Conservation (phyloP, 148 eudicot species). For the Spergularia marina region DNA sequence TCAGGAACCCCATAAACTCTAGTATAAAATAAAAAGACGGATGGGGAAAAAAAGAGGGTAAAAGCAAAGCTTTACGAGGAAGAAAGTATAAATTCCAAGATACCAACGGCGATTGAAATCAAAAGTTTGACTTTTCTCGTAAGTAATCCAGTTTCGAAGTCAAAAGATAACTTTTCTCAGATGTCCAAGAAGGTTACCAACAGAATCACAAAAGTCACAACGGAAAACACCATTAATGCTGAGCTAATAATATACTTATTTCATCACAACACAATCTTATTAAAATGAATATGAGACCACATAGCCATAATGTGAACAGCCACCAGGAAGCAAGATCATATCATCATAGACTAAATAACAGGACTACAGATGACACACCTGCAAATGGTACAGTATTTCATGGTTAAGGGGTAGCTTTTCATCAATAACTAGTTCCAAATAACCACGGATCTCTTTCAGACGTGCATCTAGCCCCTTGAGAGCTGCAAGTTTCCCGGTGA, state of each 20-base stretch:
- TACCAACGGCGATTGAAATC: background rate
- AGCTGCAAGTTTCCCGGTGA: slow-evolving; percentile 93
- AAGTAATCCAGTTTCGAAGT: too few species aligned
- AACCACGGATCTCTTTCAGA: slow-evolving; percentile 77
- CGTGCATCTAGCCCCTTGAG: slow-evolving; percentile 94
- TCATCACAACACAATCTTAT: background rate
- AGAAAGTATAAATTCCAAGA: background rate
- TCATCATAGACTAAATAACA: background rate
- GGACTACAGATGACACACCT: slow-evolving; percentile 39
- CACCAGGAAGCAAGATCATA: background rate
- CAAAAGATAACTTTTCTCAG: background rate
- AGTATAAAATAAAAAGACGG: too few species aligned
- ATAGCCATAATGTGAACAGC: background rate
- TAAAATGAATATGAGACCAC: background rate
- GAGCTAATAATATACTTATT: background rate
- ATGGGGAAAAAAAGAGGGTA: background rate
- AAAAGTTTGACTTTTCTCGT: too few species aligned
- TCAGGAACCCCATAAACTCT: background rate
- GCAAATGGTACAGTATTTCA: slow-evolving; percentile 91
- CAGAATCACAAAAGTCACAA: background rate
- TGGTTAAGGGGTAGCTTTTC: slow-evolving; percentile 87
- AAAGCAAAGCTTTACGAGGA: background rate
- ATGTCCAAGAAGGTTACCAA: background rate
- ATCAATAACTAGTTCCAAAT: slow-evolving; percentile 83
- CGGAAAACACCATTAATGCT: background rate